Conservation (phyloP, 1,284 basidiomycete genomes). For the Cronartium quercuum region DNA sequence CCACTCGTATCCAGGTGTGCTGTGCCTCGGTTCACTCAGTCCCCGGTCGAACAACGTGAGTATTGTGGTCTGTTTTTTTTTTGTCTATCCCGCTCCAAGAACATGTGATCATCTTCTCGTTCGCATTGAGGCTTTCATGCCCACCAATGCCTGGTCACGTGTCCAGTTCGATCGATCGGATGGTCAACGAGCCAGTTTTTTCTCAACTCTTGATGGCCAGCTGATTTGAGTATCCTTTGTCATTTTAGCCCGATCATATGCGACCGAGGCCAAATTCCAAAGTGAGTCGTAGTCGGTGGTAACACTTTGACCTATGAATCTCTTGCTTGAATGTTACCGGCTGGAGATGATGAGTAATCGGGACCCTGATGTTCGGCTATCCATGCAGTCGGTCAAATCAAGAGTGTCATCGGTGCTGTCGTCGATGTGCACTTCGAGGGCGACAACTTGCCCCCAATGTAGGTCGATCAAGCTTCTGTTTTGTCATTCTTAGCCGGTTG, state of each 20-base stretch:
- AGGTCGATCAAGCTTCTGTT: background rate
- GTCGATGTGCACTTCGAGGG: slow-evolving; percentile 77
- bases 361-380: no score
- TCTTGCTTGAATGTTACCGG: background rate
- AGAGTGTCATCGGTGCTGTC: slow-evolving; percentile 63
- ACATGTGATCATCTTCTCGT: no score
- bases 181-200: background rate
- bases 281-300: slow-evolving; percentile 40
- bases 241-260: slow-evolving; percentile 69
- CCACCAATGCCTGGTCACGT: no score
- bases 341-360: no score
- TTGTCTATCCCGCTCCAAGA: background rate
- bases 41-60: slow-evolving; percentile 25
- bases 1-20: slow-evolving; percentile 5
- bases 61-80: background rate
- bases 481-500: background rate
- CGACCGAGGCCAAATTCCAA: slow-evolving; percentile 70
- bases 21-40: slow-evolving; percentile 12
- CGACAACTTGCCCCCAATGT: slow-evolving; percentile 75
- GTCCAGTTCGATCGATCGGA: background rate
- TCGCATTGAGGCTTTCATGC: no score
- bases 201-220: background rate
- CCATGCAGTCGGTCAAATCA: slow-evolving; percentile 46
- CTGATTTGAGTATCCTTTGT: background rate
- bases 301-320: background rate